Conservation (phyloP, 768 basidiomycete species). For the Neoboletus brunneissimus region DNA sequence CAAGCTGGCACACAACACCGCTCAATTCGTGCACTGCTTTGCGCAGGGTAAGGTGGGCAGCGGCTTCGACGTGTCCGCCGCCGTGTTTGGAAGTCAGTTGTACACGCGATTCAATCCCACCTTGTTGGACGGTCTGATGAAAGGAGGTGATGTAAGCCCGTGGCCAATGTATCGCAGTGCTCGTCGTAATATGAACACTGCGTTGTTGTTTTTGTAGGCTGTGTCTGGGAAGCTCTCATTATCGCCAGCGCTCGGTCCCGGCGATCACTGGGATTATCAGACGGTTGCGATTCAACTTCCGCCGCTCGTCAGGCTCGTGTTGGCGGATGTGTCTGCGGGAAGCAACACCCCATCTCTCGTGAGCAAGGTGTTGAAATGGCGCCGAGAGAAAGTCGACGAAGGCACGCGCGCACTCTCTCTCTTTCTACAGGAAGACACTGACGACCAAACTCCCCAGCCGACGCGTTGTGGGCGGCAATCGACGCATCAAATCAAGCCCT, state of each 20-base stretch:
- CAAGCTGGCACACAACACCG: conserved; percentile 81
- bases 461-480: conserved; percentile 62
- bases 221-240: conserved; percentile 21
- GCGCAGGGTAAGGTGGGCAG: conserved; percentile 98
- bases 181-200: conserved; percentile 3
- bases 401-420: conserved; percentile 38
- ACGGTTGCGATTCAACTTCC: conserved; percentile 78
- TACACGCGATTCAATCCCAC: conserved; percentile 85
- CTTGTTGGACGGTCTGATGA: conserved; percentile 30
- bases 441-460: conserved; percentile 39
- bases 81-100: conserved; percentile 91
- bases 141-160: conserved; percentile 21
- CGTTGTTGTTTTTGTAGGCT: conserved; percentile 9
- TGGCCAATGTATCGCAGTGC: neutral
- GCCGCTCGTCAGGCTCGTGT: conserved; percentile 74
- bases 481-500: conserved; percentile 61
- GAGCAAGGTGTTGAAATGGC: conserved; percentile 88
- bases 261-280: conserved; percentile 62
- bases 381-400: conserved; percentile 56
- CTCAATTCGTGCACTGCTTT: conserved; percentile 92
- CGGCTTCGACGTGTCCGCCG: conserved; percentile 94
- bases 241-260: conserved; percentile 61
- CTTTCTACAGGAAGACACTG: neutral
- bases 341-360: conserved; percentile 95
- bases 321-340: conserved; percentile 95